A percentile compares a stretch with the other conserved stretches of the same genome.
phyloP scores from a whole-genome alignment of 257 asterid genomes.

The Solanum sparsipilum region DNA sequence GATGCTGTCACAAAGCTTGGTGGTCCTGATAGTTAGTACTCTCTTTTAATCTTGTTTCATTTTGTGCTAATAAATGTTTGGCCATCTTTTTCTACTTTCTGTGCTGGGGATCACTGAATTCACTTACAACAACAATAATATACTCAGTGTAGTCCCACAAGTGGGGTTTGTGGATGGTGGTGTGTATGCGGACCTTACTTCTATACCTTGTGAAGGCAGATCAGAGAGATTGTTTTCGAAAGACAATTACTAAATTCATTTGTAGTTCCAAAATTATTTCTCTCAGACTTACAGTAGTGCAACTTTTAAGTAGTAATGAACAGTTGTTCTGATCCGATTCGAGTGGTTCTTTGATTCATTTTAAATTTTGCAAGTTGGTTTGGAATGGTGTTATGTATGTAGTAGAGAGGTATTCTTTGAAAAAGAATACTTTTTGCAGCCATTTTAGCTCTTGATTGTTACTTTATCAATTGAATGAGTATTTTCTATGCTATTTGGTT shows the following conservation, averaged over 20 bases:
- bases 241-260: neutral
- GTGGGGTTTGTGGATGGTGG: neutral
- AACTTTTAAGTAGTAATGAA: neutral
- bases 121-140: neutral
- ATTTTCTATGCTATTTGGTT: neutral
- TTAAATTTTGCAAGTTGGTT: neutral
- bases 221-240: neutral
- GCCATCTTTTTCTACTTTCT: neutral
- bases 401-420: neutral
- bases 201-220: neutral
- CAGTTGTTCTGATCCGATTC: neutral
- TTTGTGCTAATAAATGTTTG: neutral
- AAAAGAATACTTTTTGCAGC: neutral
- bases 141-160: neutral
- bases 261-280: neutral
- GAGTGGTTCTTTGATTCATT: neutral
- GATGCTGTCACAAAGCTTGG: constrained; percentile 44
- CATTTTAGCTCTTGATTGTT: neutral
- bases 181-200: neutral
- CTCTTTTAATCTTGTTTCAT: neutral
- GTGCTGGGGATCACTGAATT: neutral
- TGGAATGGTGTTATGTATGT: neutral
- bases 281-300: neutral
- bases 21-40: constrained; percentile 38
- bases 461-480: neutral